Evolutionary conservation across 2,329 filamentous ascomycete species (phyloP), one percentile per base, ranked within the genome.

Genomic region (Paraphaeosphaeria minitans): DNA sequence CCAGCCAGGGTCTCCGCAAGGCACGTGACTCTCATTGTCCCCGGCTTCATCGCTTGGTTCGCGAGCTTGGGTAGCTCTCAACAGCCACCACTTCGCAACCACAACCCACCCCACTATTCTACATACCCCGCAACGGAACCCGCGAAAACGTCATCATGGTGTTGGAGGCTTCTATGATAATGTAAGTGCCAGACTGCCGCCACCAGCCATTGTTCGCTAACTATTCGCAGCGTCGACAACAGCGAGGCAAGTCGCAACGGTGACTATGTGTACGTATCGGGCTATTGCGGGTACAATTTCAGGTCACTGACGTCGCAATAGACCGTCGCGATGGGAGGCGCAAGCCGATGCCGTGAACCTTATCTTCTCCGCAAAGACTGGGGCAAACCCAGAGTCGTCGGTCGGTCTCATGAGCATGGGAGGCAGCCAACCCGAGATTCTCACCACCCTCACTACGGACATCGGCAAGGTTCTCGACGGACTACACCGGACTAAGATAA

Each of bases 371-470:
- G 92, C 90, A 74, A 97, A 99, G 79, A 97, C 93, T 68, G 89
- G 93, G 80, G 90, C 90, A 68, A 97, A 99, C 78, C 93, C 95
- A 33, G 95, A 99, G 81, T 98, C 94, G 8, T 96, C 93, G 12
- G 95, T 99, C 66, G 95, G 96, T 53, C 83, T 99, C 65, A 97
- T 99, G 93, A 97, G 92, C 80, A 98, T 98, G 94, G 95, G 92
- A 64, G 95, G 94, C 73, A 94, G 92, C 75, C 93, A 93, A n/a
- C 95, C 95, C 50, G 94, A 98, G 81, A 94, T 99, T 65, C 87
- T 99, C 64, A 96, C 95, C 58, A 99, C 95, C 35, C 87, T 98
- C 75, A 98, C 95, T 55, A 94, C 92, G 60, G 96, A 99, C 78
- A 92, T 95, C 75, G 95, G 95, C 78, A 95, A 96, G 83, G 92